Evolutionary conservation across 2,329 filamentous ascomycete species (phyloP), one percentile per base, ranked within the genome.

Genomic region (Penicillium sp.): DNA sequence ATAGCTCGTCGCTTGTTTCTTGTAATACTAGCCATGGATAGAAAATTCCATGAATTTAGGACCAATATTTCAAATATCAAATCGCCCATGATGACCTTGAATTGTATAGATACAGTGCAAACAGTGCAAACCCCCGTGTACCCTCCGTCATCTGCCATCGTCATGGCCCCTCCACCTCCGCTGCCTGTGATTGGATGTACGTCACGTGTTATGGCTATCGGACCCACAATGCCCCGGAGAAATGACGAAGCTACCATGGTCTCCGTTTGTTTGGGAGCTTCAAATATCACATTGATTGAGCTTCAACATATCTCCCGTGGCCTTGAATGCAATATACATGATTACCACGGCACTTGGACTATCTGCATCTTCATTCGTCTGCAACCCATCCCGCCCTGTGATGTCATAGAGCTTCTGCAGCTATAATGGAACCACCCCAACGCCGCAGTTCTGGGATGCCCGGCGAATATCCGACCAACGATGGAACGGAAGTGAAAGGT

Each of bases 351-450:
- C 13, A 4, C 6, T 36, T n/a, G n/a, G 11, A 1, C 14, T 36
- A n/a, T 36, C 34, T 6, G n/a, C 10, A 36, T 22, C 8, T 13
- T 16, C 32, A 13, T 16, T 21, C 18, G 5, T 40, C 16, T 10
- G 21, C 4, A 8, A n/a, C 14, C 5, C 10, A 11, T 1, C 31
- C 22, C 27, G 5, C 29, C n/a, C 29, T 41, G 44, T 52, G 50
- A 52, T 48, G 50, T 52, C 50, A 52, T 48, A 9, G n/a, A 27
- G 27, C 49, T 27, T 44, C 27, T 10, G n/a, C 31, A 46, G 22
- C 10, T 24, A 13, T 4, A 3, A 52, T 52, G 50, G 44, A 52
- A 48, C 36, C 40, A 41, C 34, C 38, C 42, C 36, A 45, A 11
- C 44, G 27, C 8, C 50, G 44, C 31, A 45, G 36, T 27, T 51